Evolutionary conservation across 148 eudicot genomes (phyloP), one percentile per base, ranked within the genome.

Genomic region (Arctostaphylos glauca): DNA sequence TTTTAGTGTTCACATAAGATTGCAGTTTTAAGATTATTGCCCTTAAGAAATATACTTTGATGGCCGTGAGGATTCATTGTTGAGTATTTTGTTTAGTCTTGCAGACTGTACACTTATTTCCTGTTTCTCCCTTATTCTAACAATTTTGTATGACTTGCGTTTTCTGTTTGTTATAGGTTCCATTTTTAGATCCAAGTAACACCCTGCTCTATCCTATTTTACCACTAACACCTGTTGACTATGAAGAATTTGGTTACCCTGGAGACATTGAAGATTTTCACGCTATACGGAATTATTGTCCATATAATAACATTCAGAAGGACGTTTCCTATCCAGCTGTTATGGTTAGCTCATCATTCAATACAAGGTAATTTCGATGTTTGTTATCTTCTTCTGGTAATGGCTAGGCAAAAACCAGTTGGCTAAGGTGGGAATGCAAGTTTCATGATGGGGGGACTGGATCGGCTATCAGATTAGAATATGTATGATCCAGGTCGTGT

Each of bases 161-260:
- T 74, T 9, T 79, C 10, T 77, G 75, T 79, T 62, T 55, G 77
- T 80, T 85, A 68, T 85, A 94, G 98, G 99, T 96, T 82, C 98
- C 98, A 8, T 96, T 94, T 87, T 86, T 96, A 82, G 98, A 96
- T 90, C 98, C 98, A 81, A 87, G 87, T 58, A 90, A 89, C 67
- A 94, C 99, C 25, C 99, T 96, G 86, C 82, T 90, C 81, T 76
- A 84, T 76, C 99, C 99, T 80, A 85, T 94, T 86, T 86, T 93
- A 88, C 99, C 95, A 16, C 87, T 94, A 81, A 89, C 89, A 44
- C 93, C 95, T 60, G 88, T 71, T 84, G 99, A 96, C 89, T 96
- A 88, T 77, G 98, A 93, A 78, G 99, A 96, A 82, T 96, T 96
- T 83, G 99, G 99, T 74, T 94, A 92, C 87, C 98, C 97, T 74